phyloP scores from a whole-genome alignment of 1,139 yeast genomes.

The Kodamaea ohmeri region DNA sequence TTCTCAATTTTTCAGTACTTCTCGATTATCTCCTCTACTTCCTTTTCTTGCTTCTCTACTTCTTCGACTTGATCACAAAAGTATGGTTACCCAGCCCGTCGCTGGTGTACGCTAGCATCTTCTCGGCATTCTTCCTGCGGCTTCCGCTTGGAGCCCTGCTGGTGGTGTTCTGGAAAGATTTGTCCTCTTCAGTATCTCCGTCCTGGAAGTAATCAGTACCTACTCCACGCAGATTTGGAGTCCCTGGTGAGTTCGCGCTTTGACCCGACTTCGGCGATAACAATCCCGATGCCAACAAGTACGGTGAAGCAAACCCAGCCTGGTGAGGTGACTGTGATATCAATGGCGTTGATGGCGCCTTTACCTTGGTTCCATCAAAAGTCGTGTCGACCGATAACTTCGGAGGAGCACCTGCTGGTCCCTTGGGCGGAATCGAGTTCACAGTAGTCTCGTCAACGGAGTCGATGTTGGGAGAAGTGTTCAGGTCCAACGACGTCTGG shows the following conservation, averaged over 20 bases:
- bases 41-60: too few species aligned
- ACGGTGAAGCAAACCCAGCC: slow-evolving; percentile 59
- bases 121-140: slow-evolving; percentile 28
- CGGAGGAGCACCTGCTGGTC: slow-evolving; percentile 17
- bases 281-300: slow-evolving; percentile 55
- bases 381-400: slow-evolving; percentile 37
- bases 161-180: slow-evolving; percentile 24
- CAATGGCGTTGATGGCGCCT: slow-evolving; percentile 34
- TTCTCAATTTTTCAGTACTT: too few species aligned
- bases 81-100: slow-evolving; percentile 44
- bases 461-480: slow-evolving; percentile 28
- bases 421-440: slow-evolving; percentile 18
- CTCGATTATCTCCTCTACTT: too few species aligned
- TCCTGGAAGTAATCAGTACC: slow-evolving; percentile 16
- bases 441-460: slow-evolving; percentile 33
- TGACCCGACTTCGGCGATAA: slow-evolving; percentile 45
- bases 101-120: slow-evolving; percentile 42
- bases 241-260: slow-evolving; percentile 18
- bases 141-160: slow-evolving; percentile 29
- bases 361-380: slow-evolving; percentile 15
- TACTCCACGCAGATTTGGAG: slow-evolving; percentile 20
- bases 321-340: slow-evolving; percentile 21
- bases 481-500: slow-evolving; percentile 17
- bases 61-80: slow-evolving; percentile 39
- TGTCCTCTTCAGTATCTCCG: slow-evolving; percentile 12